These are phyloP conservation scores for Oenanthe sinensis DNA, from an alignment of 129 eudicot genomes.

Conservation along the genomic window DNA sequence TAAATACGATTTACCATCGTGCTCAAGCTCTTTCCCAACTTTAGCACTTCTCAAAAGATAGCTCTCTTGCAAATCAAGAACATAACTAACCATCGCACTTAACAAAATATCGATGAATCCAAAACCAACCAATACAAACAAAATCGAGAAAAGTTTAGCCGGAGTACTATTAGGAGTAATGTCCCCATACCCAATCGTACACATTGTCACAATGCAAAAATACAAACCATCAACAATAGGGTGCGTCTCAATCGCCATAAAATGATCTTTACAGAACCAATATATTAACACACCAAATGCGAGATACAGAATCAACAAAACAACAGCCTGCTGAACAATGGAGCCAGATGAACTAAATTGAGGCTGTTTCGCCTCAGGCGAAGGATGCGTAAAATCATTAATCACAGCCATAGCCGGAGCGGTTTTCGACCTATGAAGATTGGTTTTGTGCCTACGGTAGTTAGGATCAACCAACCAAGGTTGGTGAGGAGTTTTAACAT, in stretches of 20 bases:
- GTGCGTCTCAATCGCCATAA: conserved; percentile 57
- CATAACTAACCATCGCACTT: conserved; percentile 88
- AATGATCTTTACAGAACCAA: conserved; percentile 45
- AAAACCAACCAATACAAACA: conserved; percentile 86
- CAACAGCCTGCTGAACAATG: conserved; percentile 61
- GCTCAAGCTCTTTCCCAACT: conserved; percentile 20
- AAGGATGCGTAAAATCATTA: conserved; percentile 37
- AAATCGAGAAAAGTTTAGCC: conserved; percentile 61
- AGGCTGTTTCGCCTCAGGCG: conserved; percentile 28
- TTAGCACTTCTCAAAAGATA: conserved; percentile 56
- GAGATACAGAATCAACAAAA: conserved; percentile 56
- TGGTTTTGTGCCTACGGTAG: conserved; percentile 34
- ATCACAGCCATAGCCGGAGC: conserved; percentile 96
- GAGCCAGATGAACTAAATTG: conserved; percentile 23
- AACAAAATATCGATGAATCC: conserved; percentile 90
- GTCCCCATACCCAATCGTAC: conserved; percentile 96
- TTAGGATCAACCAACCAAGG: conserved; percentile 63
- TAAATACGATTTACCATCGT: conserved; percentile 38
- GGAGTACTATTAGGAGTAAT: conserved; percentile 62
- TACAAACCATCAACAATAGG: conserved; percentile 92
- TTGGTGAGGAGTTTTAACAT: conserved; percentile 3
- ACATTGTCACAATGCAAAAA: conserved; percentile 92
- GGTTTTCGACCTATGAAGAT: conserved; percentile 83
- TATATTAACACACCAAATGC: conserved; percentile 73
- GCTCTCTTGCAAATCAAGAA: conserved; percentile 88